These are phyloP conservation scores for Xylaria sp. DNA, from an alignment of 2,329 filamentous ascomycete species.

Conservation along the genomic window DNA sequence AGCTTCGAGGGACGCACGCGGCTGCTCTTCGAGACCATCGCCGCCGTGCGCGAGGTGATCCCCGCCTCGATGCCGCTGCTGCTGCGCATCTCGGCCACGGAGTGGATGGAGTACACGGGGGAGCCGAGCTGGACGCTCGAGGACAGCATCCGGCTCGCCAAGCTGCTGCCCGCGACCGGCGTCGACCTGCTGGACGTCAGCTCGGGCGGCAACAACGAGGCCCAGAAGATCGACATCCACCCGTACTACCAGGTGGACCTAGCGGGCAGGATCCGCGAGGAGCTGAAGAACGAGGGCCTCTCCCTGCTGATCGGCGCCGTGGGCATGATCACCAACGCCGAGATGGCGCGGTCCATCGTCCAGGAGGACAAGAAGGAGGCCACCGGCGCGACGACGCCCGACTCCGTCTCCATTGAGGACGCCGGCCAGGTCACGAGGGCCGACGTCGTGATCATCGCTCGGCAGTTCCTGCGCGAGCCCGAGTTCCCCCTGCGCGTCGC, in stretches of 20 bases:
- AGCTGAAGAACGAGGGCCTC: constrained; percentile 60
- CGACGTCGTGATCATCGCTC: constrained; percentile 78
- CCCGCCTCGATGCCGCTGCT: constrained; percentile 73
- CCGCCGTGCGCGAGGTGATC: constrained; percentile 69
- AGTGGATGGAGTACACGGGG: constrained; percentile 70
- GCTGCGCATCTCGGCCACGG: constrained; percentile 72
- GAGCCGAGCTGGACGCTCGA: constrained; percentile 73
- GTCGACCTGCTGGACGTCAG: constrained; percentile 88
- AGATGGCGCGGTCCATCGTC: constrained; percentile 69
- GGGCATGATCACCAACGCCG: constrained; percentile 75
- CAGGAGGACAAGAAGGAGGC: constrained; percentile 55
- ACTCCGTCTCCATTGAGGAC: not conserved
- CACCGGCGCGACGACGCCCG: not conserved
- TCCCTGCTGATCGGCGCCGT: constrained; percentile 76
- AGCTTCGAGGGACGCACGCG: constrained; percentile 77
- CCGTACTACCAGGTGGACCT: constrained; percentile 80
- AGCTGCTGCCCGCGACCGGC: constrained; percentile 75
- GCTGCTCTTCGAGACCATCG: constrained; percentile 73
- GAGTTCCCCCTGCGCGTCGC: constrained; percentile 80
- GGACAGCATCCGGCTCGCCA: constrained; percentile 73
- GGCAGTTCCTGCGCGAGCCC: constrained; percentile 85
- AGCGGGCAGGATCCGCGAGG: constrained; percentile 76
- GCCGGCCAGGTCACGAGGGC: constrained; percentile 58
- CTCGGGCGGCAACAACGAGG: constrained; percentile 74
- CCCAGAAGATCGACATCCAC: constrained; percentile 68